Evolutionary conservation across 306 rosid genomes (phyloP).

Genomic region (Vicia sativa): DNA sequence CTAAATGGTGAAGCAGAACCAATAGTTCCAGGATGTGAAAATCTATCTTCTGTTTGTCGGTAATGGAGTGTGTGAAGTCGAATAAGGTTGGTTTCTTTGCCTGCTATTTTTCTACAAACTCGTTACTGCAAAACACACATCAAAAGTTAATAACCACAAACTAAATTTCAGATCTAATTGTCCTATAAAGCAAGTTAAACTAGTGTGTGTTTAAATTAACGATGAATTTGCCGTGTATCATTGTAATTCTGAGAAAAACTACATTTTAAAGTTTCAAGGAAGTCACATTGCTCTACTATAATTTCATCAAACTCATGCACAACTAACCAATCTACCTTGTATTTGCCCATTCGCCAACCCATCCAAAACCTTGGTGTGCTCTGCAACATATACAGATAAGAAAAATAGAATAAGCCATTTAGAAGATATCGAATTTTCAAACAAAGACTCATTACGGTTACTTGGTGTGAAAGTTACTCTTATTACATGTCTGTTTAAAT

Average conservation of each 20-base stretch:
- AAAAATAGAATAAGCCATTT: constrained; percentile 6
- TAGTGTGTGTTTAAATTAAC: neutral
- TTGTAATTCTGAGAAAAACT: neutral
- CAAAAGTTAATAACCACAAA: neutral
- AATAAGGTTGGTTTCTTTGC: constrained; percentile 49
- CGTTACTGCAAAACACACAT: constrained; percentile 49
- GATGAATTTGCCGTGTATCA: neutral
- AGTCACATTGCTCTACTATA: no score
- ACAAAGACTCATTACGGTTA: neutral
- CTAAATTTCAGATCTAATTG: neutral
- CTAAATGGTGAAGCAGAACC: constrained; percentile 56
- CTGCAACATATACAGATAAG: constrained; percentile 49
- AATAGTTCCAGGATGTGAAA: constrained; percentile 63
- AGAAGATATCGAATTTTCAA: neutral
- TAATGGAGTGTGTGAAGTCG: constrained; percentile 83
- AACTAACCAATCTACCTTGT: constrained; percentile 68
- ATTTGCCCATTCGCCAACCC: constrained; percentile 99
- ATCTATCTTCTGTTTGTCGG: constrained; percentile 77
- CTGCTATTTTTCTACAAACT: constrained; percentile 47
- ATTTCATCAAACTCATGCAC: no score
- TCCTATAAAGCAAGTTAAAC: neutral
- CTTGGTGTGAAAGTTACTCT: neutral
- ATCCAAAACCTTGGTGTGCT: constrained; percentile 91
- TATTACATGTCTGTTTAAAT: neutral
- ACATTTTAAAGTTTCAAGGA: neutral